Evolutionary conservation across 2,329 filamentous ascomycete species (phyloP).

Genomic region (Aspergillus proliferans): DNA sequence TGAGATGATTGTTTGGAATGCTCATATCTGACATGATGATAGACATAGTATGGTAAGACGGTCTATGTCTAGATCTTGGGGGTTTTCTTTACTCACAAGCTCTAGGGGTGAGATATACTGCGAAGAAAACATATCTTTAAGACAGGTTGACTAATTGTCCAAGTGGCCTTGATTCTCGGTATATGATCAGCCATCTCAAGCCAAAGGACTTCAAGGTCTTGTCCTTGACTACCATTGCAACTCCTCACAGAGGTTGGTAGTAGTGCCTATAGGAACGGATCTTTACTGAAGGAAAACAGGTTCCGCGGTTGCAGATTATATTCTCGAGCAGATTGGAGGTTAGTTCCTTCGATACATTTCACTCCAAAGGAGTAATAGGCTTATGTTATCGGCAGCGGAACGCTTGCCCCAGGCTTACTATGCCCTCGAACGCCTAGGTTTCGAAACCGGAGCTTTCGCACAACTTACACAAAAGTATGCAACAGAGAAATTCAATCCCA

Average conservation of each 20-base stretch:
- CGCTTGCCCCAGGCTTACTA: constrained; percentile 52
- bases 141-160: constrained; percentile 2
- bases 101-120: constrained; percentile 27
- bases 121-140: neutral
- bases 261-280: neutral
- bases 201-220: constrained; percentile 68
- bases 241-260: constrained; percentile 49
- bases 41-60: constrained; percentile 45
- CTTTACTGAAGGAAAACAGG: constrained; percentile 28
- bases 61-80: neutral
- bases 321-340: constrained; percentile 54
- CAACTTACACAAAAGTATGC: constrained; percentile 57
- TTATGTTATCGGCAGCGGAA: constrained; percentile 41
- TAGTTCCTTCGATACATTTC: constrained; percentile 10
- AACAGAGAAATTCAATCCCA: constrained; percentile 53
- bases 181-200: constrained; percentile 56
- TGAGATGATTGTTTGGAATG: neutral
- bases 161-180: constrained; percentile 58
- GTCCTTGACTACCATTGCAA: constrained; percentile 58
- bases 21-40: constrained; percentile 3
- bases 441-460: constrained; percentile 56
- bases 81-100: constrained; percentile 3
- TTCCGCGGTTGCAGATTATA: constrained; percentile 57
- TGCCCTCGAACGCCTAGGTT: constrained; percentile 47
- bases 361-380: neutral